These are phyloP conservation scores for Oryza meridionalis DNA, from an alignment of 176 grass and related monocot species.

Conservation along the genomic window DNA sequence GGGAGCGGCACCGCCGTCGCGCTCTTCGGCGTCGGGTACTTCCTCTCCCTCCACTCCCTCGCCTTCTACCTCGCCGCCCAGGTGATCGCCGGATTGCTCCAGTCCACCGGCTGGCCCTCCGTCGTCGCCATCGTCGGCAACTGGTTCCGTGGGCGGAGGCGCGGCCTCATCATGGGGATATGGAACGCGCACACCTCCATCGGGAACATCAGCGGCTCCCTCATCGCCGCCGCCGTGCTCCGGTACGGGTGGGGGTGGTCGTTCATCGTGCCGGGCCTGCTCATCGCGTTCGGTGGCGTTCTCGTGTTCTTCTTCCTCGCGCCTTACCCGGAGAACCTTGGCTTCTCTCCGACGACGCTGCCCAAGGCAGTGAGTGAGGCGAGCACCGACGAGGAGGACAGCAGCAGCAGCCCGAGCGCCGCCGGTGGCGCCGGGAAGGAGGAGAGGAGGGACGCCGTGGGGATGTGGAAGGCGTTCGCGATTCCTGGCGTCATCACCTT, in stretches of 20 bases:
- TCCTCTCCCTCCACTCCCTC: constrained; percentile 49
- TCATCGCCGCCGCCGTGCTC: constrained; percentile 59
- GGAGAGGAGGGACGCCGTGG: constrained; percentile 52
- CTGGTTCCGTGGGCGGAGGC: constrained; percentile 61
- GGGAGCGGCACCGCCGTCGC: constrained; percentile 49
- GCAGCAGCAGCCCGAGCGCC: not conserved
- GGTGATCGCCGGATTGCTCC: constrained; percentile 58
- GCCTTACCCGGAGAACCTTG: constrained; percentile 62
- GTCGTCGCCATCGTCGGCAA: constrained; percentile 74
- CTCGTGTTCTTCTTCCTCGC: constrained; percentile 63
- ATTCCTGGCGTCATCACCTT: constrained; percentile 68
- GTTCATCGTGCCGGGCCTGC: constrained; percentile 54
- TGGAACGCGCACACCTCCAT: constrained; percentile 78
- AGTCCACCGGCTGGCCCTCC: constrained; percentile 70
- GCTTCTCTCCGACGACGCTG: constrained; percentile 26
- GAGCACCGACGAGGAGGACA: constrained; percentile 52
- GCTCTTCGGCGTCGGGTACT: constrained; percentile 63
- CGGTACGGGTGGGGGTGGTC: constrained; percentile 76
- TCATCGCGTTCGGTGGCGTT: constrained; percentile 53
- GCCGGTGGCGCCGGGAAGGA: not conserved
- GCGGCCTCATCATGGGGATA: constrained; percentile 70
- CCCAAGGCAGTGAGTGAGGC: constrained; percentile 16
- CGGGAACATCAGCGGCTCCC: constrained; percentile 63
- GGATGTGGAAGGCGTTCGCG: constrained; percentile 49
- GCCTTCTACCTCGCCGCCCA: constrained; percentile 58